Evolutionary conservation across 441 rosid genomes (phyloP), one percentile per base, ranked within the genome.

Genomic region (Gossypium laxum): DNA sequence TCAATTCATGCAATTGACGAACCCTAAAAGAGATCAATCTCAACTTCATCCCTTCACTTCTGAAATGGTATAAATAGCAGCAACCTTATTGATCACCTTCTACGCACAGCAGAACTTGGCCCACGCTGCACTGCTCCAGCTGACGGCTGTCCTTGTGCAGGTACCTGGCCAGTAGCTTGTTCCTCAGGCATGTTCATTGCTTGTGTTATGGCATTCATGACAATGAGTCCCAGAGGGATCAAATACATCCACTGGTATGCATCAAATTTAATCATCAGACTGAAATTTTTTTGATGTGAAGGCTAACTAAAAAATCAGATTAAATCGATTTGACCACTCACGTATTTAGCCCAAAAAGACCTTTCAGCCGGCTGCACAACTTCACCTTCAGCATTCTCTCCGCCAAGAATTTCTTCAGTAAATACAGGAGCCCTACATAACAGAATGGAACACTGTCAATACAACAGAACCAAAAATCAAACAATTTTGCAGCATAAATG

Each of bases 331-430:
- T 5, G 21, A 51, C 52, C 60, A 87, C 96, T 85, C 72, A 91
- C 98, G 75, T 93, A 93, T 93, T 93, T 91, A 56, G 97, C 96
- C 97, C 96, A 93, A 74, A 90, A 87, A 43, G 97, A 85, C 76
- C 83, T 90, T 82, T 91, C 98, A 43, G 93, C 96, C 54, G 93
- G 93, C 58, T 66, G 75, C 70, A 83, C 76, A 50, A 79, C 74
- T 82, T 87, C 96, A 72, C 83, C 91, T 76, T 90, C 98, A 43
- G 72, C 89, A 58, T 82, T 80, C 82, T 88, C 96, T 63, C 81
- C 84, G 38, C 84, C 80, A 38, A 80, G 71, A 64, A 76, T 56
- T 75, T 87, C 94, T 85, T 93, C 96, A 0, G 89, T 54, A 69
- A 93, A 93, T 50, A 89, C 59, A 32, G 96, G 96, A 69, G 96